Base-by-base conservation (phyloP, 2,329 filamentous ascomycete species). In the Aureobasidium namibiae region DNA sequence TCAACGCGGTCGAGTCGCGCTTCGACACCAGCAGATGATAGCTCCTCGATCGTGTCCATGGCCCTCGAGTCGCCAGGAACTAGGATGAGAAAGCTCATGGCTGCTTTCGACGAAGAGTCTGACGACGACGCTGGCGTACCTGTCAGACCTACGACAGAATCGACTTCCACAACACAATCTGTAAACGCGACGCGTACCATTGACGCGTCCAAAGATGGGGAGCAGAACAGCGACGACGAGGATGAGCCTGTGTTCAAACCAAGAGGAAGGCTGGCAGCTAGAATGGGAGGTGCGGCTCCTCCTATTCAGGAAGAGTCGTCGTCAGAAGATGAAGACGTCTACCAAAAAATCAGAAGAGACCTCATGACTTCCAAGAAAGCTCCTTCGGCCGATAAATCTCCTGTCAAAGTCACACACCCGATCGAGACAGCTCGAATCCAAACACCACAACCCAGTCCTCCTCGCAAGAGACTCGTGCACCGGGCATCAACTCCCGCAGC, bases 211-310 rank as follows among this genome's bases (percentile, higher is more conserved):
- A 56, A n/a, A 4, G 29, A 44, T 33, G 4, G n/a, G 18, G 48
- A 65, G 0, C 67, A 67, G 44, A 10, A 31, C 5, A 71, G 74
- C 52, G 74, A 72, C 59, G 77, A 78, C 46, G 76, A 72, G 4
- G 62, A 65, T 31, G 60, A 50, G 26, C 56, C 38, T 10, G 60
- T 63, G 2, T 75, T 76, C 45, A 64, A 60, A 53, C 87, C 87
- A 0, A 79, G 80, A 58, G 86, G 86, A 24, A 80, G 82, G 56
- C 76, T 89, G 64, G 86, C 86, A 13, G 79, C 86, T 16, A 78
- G 83, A 54, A 84, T 90, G 79, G 79, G 33, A 52, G 48, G 81
- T 62, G 79, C 69, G 7, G 65, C 62, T 33, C 23, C 49, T 50
- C 56, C 65, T 41, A 45, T 59, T 9, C 48, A 60, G 33, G 62